These are phyloP conservation scores for Ulmus americana DNA, from an alignment of 331 rosid species.

Conservation along the genomic window DNA sequence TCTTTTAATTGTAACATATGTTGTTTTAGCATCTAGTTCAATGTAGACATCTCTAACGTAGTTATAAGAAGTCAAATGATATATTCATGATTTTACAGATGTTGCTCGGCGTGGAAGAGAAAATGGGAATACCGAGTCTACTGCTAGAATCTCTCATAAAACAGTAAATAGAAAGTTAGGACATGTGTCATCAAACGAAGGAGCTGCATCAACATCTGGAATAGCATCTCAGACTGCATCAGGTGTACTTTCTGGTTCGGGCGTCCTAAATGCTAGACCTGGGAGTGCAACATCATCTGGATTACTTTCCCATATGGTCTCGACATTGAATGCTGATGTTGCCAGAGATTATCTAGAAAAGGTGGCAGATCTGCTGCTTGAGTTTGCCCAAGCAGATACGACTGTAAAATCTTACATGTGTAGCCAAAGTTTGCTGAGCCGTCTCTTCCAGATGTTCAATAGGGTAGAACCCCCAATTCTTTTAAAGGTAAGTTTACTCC, in stretches of 20 bases:
- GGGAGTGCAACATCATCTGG: conserved; percentile 99
- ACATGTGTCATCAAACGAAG: conserved; percentile 55
- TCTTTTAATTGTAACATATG: not conserved
- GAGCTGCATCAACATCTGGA: conserved; percentile 80
- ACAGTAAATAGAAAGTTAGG: conserved; percentile 63
- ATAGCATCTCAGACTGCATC: conserved; percentile 94
- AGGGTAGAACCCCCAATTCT: conserved; percentile 96
- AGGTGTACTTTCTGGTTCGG: conserved; percentile 98
- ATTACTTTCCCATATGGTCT: conserved; percentile 91
- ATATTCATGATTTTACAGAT: conserved; percentile 48
- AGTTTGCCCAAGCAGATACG: conserved; percentile 96
- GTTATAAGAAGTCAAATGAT: conserved; percentile 20
- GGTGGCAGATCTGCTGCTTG: conserved; percentile 98
- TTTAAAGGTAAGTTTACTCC: conserved; percentile 54
- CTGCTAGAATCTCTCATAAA: conserved; percentile 66
- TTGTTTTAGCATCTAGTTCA: not conserved
- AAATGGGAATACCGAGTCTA: conserved; percentile 67
- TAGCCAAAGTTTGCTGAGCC: conserved; percentile 96
- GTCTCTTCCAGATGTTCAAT: conserved; percentile 98
- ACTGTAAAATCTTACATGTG: conserved; percentile 89
- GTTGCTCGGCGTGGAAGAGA: conserved; percentile 96
- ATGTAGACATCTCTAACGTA: conserved; percentile 14
- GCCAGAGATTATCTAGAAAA: conserved; percentile 92
- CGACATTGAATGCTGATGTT: conserved; percentile 86
- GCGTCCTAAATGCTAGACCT: conserved; percentile 95